Conservation (phyloP, 2,329 filamentous ascomycete genomes). For the Curvularia hawaiiensis region DNA sequence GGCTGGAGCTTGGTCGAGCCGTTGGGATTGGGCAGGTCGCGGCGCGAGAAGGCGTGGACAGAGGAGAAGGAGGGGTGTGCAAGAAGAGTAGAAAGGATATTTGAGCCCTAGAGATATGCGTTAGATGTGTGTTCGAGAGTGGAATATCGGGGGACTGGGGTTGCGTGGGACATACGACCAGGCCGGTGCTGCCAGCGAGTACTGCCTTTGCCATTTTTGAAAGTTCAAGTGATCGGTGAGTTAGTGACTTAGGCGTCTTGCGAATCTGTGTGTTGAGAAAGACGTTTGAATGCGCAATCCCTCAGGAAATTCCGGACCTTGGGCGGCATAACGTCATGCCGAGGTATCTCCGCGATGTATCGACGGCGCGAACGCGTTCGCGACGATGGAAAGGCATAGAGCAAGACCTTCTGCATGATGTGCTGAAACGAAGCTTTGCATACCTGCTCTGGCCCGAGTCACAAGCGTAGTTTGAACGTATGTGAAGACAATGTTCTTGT, state of each 20-base stretch:
- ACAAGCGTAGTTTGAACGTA: not conserved
- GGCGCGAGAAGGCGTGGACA: slow-evolving; percentile 70
- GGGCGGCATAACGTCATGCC: not conserved
- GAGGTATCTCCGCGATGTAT: not conserved
- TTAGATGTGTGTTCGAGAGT: not conserved
- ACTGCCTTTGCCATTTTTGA: slow-evolving; percentile 55
- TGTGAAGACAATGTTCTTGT: not conserved
- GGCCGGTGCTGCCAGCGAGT: slow-evolving; percentile 69
- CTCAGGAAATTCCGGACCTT: not conserved
- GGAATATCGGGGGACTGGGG: not conserved
- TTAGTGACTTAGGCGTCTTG: not conserved
- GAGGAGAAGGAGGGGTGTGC: slow-evolving; percentile 57
- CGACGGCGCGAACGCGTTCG: not conserved
- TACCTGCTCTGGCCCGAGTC: not conserved
- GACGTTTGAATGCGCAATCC: not conserved
- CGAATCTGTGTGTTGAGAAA: not conserved
- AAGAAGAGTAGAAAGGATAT: slow-evolving; percentile 72
- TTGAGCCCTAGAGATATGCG: slow-evolving; percentile 61
- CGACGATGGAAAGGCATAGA: not conserved
- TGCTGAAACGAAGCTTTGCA: not conserved
- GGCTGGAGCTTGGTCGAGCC: slow-evolving; percentile 66
- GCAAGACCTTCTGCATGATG: too few relatives aligned
- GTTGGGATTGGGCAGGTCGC: slow-evolving; percentile 58
- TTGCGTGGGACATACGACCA: slow-evolving; percentile 51
- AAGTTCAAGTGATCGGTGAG: not conserved